Evolutionary conservation across 164 flowering plant species (phyloP).

Genomic region (Dillenia turbinata): DNA sequence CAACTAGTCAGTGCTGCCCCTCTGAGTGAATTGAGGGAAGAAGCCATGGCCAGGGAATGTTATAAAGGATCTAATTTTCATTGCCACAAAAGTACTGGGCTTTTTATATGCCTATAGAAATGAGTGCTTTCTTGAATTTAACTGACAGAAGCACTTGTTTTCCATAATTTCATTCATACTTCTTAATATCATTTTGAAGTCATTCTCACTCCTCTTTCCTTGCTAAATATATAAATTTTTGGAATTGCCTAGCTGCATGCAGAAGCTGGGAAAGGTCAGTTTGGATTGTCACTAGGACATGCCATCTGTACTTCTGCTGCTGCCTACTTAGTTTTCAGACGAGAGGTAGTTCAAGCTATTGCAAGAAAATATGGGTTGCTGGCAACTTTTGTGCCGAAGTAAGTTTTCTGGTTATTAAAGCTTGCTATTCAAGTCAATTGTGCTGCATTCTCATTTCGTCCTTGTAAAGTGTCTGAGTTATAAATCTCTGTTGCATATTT

Average conservation of each 20-base stretch:
- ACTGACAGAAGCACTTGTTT: too few species aligned
- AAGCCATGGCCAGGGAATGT: too few species aligned
- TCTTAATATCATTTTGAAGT: constrained; percentile 2
- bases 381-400: constrained; percentile 97
- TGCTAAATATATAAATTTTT: not conserved
- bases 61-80: too few species aligned
- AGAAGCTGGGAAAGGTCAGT: constrained; percentile 93
- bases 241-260: constrained; percentile 65
- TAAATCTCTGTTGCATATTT: too few species aligned
- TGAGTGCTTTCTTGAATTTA: too few species aligned
- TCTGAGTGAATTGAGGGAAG: too few species aligned
- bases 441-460: too few species aligned
- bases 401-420: constrained; percentile 20
- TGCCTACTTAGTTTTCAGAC: constrained; percentile 74
- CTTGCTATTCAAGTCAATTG: too few species aligned
- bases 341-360: constrained; percentile 79
- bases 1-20: too few species aligned
- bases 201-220: not conserved
- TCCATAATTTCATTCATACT: not conserved
- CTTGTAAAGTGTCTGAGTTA: too few species aligned
- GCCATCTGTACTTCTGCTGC: constrained; percentile 58
- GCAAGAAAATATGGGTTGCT: constrained; percentile 84
- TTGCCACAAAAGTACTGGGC: too few species aligned
- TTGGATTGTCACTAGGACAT: constrained; percentile 73
- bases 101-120: too few species aligned